Evolutionary conservation across 2,329 filamentous ascomycete species (phyloP).

Genomic region (Hypomyces perniciosus): DNA sequence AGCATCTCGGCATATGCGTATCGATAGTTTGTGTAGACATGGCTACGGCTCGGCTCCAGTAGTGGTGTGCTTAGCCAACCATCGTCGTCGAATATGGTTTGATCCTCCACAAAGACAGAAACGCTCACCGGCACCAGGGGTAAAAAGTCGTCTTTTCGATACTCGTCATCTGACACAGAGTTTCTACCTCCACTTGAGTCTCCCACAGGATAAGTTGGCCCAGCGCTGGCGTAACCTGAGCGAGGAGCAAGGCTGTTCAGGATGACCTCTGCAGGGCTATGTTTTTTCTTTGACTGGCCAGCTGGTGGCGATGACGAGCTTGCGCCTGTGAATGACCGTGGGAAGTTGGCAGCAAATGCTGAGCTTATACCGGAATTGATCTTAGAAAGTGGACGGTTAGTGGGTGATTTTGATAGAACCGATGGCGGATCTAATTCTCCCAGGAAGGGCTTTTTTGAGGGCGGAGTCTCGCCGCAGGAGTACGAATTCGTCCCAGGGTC

Average conservation of each 20-base stretch:
- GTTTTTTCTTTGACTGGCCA: slow-evolving; percentile 42
- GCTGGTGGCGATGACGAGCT: slow-evolving; percentile 40
- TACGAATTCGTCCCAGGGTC: slow-evolving; percentile 53
- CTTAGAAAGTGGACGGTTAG: slow-evolving; percentile 46
- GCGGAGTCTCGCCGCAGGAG: slow-evolving; percentile 57
- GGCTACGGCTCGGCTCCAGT: slow-evolving; percentile 44
- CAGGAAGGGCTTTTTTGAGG: slow-evolving; percentile 42
- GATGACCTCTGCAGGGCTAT: slow-evolving; percentile 57
- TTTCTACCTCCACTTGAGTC: slow-evolving; percentile 44
- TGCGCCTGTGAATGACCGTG: slow-evolving; percentile 36
- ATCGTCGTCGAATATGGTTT: slow-evolving; percentile 62
- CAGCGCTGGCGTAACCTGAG: slow-evolving; percentile 43
- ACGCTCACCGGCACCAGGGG: slow-evolving; percentile 47
- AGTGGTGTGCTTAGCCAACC: slow-evolving; percentile 57
- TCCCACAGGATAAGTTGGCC: slow-evolving; percentile 38
- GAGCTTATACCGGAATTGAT: slow-evolving; percentile 51
- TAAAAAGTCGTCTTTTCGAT: slow-evolving; percentile 39
- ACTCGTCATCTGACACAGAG: slow-evolving; percentile 50
- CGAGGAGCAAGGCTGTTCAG: slow-evolving; percentile 48
- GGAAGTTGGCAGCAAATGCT: slow-evolving; percentile 50
- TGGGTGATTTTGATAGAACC: slow-evolving; percentile 52
- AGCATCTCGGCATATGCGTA: slow-evolving; percentile 63
- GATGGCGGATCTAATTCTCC: slow-evolving; percentile 43
- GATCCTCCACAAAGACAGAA: slow-evolving; percentile 52
- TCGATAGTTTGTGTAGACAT: slow-evolving; percentile 54